phyloP scores from a whole-genome alignment of 805 yeast species.

The Teunomyces panamensis region DNA sequence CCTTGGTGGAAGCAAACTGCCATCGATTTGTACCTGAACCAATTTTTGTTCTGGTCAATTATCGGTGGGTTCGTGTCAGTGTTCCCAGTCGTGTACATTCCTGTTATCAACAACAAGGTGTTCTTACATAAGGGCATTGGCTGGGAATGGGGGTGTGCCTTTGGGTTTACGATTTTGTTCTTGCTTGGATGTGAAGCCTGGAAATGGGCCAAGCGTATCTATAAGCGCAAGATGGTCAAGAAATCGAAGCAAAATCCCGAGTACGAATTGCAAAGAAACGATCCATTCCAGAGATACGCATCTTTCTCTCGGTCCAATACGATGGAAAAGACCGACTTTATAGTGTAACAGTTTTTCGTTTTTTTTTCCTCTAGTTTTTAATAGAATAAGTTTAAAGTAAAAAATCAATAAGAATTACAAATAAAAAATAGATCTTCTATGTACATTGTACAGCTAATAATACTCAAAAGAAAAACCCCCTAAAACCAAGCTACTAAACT shows the following conservation, averaged over 20 bases:
- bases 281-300: constrained; percentile 62
- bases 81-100: constrained; percentile 82
- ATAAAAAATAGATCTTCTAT: background rate
- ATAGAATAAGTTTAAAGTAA: background rate
- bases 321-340: constrained; percentile 14
- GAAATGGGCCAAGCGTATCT: constrained; percentile 63
- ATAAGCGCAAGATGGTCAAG: constrained; percentile 35
- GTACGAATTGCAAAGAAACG: constrained; percentile 57
- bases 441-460: constrained; percentile 1
- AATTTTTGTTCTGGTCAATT: constrained; percentile 80
- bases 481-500: background rate
- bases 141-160: constrained; percentile 78
- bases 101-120: constrained; percentile 77
- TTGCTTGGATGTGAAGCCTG: constrained; percentile 61
- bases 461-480: background rate
- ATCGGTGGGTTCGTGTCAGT: constrained; percentile 65
- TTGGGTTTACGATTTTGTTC: constrained; percentile 57
- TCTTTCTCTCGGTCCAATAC: constrained; percentile 56
- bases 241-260: constrained; percentile 54
- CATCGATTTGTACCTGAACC: constrained; percentile 67
- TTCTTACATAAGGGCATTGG: constrained; percentile 70
- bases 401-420: background rate
- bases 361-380: background rate
- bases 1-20: constrained; percentile 59
- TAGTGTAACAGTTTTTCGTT: constrained; percentile 1